Percentiles rank a stretch among this genome's conserved stretches.
These are phyloP conservation scores for Ophiostoma populinum DNA, from an alignment of 2,329 filamentous ascomycete species.

Conservation along the genomic window DNA sequence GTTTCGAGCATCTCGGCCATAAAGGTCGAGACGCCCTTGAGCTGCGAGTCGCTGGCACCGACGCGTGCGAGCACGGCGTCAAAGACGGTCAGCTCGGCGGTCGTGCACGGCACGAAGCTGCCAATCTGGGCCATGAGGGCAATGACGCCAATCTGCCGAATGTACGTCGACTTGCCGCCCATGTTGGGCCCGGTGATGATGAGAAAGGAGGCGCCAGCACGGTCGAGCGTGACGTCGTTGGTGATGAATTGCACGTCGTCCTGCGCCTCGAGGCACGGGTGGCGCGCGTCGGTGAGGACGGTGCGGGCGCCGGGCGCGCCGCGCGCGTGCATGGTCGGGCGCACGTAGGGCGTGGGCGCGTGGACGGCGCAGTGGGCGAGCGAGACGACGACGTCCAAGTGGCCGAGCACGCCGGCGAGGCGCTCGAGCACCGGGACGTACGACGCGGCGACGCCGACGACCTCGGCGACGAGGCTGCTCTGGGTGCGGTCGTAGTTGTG, in stretches of 20 bases:
- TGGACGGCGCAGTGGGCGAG: slow-evolving; percentile 89
- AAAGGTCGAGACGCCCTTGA: slow-evolving; percentile 95
- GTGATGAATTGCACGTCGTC: slow-evolving; percentile 98
- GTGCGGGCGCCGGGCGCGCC: slow-evolving; percentile 66
- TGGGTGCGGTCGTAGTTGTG: slow-evolving; percentile 93
- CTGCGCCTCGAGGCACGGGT: slow-evolving; percentile 97
- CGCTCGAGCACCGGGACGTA: slow-evolving; percentile 88
- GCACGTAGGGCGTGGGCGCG: slow-evolving; percentile 78
- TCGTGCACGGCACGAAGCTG: slow-evolving; percentile 82
- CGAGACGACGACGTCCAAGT: slow-evolving; percentile 87
- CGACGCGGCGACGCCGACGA: slow-evolving; percentile 81
- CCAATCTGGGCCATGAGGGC: slow-evolving; percentile 94
- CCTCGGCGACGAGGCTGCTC: slow-evolving; percentile 75
- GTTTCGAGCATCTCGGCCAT: slow-evolving; percentile 99
- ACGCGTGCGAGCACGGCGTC: slow-evolving; percentile 94
- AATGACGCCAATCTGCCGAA: slow-evolving; percentile 91
- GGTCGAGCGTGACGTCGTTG: slow-evolving; percentile 73
- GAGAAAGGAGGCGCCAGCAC: slow-evolving; percentile 70
- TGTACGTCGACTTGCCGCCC: slow-evolving; percentile 97
- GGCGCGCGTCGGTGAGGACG: slow-evolving; percentile 76
- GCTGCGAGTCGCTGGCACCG: slow-evolving; percentile 86
- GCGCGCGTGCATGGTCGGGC: slow-evolving; percentile 76
- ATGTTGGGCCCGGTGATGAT: slow-evolving; percentile 98
- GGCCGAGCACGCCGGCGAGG: slow-evolving; percentile 72
- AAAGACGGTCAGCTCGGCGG: slow-evolving; percentile 87